phyloP scores from a whole-genome alignment of 208 protist species.

The Acanthamoeba royreba region DNA sequence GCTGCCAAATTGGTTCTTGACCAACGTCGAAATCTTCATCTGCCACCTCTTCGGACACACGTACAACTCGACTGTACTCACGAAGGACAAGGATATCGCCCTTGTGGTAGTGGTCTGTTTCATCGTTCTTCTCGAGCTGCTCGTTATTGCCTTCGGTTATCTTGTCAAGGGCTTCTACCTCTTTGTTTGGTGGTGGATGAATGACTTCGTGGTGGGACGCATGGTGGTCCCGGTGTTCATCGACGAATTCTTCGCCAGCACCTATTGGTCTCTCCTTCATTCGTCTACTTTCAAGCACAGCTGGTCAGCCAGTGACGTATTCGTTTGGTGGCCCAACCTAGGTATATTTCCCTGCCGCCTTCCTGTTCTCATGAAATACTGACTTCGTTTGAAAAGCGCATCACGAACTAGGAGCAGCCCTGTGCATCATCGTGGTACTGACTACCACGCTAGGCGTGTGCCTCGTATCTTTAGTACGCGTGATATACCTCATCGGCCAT shows the following conservation, averaged over 20 bases:
- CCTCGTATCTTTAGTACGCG: not conserved
- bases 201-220: not conserved
- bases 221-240: not conserved
- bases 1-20: not conserved
- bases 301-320: not conserved
- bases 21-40: conserved; percentile 17
- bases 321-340: conserved; percentile 12
- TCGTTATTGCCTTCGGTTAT: conserved; percentile 4
- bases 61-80: conserved; percentile 13
- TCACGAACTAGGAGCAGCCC: not conserved
- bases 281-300: not conserved
- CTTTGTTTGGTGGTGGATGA: not conserved
- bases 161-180: not conserved
- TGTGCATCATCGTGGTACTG: conserved; percentile 15
- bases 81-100: conserved; percentile 33
- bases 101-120: conserved; percentile 9
- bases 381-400: not conserved
- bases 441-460: not conserved
- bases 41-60: conserved; percentile 8
- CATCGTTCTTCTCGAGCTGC: not conserved
- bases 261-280: not conserved
- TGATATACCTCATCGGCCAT: not conserved
- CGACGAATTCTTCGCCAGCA: not conserved
- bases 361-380: not conserved
- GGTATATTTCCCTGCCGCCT: not conserved